A percentile compares a stretch with the other conserved stretches of the same genome.
These are phyloP conservation scores for Cladosporium halotolerans DNA, from an alignment of 2,329 filamentous ascomycete species.

Conservation along the genomic window DNA sequence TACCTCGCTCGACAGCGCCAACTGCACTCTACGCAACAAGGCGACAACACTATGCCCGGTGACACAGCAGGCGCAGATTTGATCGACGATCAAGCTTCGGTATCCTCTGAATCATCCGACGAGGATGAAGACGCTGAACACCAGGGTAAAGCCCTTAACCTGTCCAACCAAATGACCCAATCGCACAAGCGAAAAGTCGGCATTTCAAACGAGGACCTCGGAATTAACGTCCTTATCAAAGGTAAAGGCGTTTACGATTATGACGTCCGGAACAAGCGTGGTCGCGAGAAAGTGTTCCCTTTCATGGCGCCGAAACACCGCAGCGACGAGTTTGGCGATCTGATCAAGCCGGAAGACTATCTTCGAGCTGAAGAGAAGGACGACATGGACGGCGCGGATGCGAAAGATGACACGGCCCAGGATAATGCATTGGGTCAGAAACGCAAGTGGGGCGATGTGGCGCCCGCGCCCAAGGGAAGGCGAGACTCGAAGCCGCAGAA, in stretches of 20 bases:
- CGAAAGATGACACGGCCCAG: constrained; percentile 47
- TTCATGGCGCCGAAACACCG: constrained; percentile 72
- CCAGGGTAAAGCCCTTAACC: constrained; percentile 85
- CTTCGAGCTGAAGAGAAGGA: constrained; percentile 87
- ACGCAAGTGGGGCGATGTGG: constrained; percentile 80
- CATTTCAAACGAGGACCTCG: constrained; percentile 81
- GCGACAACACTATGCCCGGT: constrained; percentile 60
- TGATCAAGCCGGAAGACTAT: constrained; percentile 91
- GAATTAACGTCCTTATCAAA: constrained; percentile 82
- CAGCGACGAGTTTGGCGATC: constrained; percentile 85
- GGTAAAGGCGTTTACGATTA: constrained; percentile 84
- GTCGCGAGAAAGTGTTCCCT: constrained; percentile 87
- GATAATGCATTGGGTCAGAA: constrained; percentile 69
- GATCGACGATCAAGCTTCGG: constrained; percentile 65
- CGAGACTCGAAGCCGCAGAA: constrained; percentile 29
- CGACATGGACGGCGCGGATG: constrained; percentile 60
- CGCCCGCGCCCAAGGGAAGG: constrained; percentile 22
- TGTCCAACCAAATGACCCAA: constrained; percentile 78
- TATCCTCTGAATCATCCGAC: constrained; percentile 78
- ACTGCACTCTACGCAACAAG: constrained; percentile 73
- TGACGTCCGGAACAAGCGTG: constrained; percentile 84
- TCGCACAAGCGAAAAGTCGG: constrained; percentile 74
- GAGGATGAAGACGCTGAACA: constrained; percentile 86
- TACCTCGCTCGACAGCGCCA: constrained; percentile 85
- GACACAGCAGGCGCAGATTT: constrained; percentile 59